phyloP scores from a whole-genome alignment of 2,329 filamentous ascomycete species.

The Neodidymelliopsis sp. region DNA sequence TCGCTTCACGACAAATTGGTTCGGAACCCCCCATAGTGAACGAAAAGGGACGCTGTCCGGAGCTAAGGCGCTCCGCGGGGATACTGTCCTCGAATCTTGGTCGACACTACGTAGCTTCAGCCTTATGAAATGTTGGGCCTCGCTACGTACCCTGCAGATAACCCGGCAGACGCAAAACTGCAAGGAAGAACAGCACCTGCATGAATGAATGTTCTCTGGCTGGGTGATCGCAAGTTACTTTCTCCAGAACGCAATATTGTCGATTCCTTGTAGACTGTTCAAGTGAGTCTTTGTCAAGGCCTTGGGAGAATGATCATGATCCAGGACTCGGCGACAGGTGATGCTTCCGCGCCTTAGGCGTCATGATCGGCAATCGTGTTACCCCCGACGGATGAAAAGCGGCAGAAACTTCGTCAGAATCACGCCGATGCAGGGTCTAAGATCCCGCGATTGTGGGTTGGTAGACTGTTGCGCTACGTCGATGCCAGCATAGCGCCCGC shows the following conservation, averaged over 20 bases:
- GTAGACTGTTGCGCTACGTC: constrained; percentile 23
- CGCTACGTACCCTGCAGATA: not conserved
- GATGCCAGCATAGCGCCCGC: constrained; percentile 21
- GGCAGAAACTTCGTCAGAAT: constrained; percentile 32
- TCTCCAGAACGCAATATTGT: too few relatives aligned
- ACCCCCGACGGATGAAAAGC: constrained; percentile 26
- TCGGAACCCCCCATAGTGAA: not conserved
- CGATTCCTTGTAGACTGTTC: too few relatives aligned
- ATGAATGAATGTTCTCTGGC: too few relatives aligned
- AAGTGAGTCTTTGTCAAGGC: too few relatives aligned
- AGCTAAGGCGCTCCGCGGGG: constrained; percentile 1
- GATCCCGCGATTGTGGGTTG: constrained; percentile 29
- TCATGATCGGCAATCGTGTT: constrained; percentile 38
- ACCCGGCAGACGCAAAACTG: not conserved
- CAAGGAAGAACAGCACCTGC: constrained; percentile 1
- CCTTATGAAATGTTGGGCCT: constrained; percentile 5
- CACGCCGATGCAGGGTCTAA: constrained; percentile 38
- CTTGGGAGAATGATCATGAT: constrained; percentile 16
- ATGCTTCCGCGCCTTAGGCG: constrained; percentile 34
- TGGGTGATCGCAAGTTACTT: too few relatives aligned
- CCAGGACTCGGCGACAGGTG: constrained; percentile 11
- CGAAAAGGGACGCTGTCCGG: constrained; percentile 4
- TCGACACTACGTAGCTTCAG: constrained; percentile 11
- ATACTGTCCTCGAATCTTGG: constrained; percentile 5
- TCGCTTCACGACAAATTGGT: too few relatives aligned